Conservation (phyloP, 2,329 filamentous ascomycete species). For the Fusarium scirpi region DNA sequence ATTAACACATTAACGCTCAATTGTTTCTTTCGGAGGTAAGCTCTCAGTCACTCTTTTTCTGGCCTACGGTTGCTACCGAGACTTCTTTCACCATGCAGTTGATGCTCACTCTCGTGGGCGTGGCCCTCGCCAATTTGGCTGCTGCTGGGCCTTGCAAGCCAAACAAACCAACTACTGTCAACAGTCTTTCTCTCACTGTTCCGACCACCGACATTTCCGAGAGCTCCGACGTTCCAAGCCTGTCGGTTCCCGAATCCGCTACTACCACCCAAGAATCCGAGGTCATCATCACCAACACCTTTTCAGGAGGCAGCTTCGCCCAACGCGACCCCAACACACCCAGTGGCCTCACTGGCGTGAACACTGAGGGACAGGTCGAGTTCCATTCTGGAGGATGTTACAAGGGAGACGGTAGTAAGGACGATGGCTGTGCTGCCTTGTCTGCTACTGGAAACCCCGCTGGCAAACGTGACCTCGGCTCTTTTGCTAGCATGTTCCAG, state of each 20-base stretch:
- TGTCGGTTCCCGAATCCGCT: not conserved
- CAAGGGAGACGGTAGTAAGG: slow-evolving; percentile 8
- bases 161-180: not conserved
- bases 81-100: not conserved
- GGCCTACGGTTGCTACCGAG: not conserved
- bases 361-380: not conserved
- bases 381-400: slow-evolving; percentile 11
- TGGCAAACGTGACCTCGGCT: not conserved
- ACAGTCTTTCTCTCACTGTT: not conserved
- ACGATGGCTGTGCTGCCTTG: slow-evolving; percentile 24
- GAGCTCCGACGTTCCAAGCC: not conserved
- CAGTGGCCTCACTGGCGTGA: not conserved
- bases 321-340: not conserved
- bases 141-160: slow-evolving; percentile 6
- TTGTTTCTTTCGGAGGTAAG: not conserved
- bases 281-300: not conserved
- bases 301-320: not conserved
- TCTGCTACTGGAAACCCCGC: not conserved
- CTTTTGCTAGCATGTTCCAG: slow-evolving; percentile 17
- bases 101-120: slow-evolving; percentile 2
- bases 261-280: not conserved
- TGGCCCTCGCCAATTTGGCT: slow-evolving; percentile 1
- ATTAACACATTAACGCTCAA: not conserved
- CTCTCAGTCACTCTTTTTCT: not conserved
- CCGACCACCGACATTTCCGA: not conserved